phyloP scores from a whole-genome alignment of 106 monocot species.

The Iris macrosiphon region DNA sequence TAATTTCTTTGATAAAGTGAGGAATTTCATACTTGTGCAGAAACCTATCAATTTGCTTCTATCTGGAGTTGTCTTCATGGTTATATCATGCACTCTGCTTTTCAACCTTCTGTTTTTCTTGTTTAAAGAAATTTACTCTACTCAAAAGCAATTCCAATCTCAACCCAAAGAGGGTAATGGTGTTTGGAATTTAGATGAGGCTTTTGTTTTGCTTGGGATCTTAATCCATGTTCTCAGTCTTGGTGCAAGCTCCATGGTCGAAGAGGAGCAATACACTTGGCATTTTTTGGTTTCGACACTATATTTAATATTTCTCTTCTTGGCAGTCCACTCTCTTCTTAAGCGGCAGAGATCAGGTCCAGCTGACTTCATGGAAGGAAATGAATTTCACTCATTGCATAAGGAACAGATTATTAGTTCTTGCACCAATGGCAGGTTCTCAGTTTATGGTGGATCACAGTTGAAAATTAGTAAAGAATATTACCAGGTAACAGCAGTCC shows the following conservation, averaged over 20 bases:
- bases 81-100: slow-evolving; percentile 50
- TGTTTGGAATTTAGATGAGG: slow-evolving; percentile 36
- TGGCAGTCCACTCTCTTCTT: slow-evolving; percentile 18
- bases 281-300: slow-evolving; percentile 78
- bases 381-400: slow-evolving; percentile 8
- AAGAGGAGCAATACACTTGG: slow-evolving; percentile 99
- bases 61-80: slow-evolving; percentile 53
- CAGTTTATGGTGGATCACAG: background rate
- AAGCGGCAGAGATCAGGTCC: slow-evolving; percentile 11
- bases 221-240: slow-evolving; percentile 70
- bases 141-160: slow-evolving; percentile 4
- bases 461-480: slow-evolving; percentile 1
- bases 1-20: background rate
- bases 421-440: background rate
- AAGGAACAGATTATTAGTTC: background rate
- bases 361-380: background rate
- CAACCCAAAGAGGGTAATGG: background rate
- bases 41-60: slow-evolving; percentile 60
- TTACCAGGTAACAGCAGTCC: slow-evolving; percentile 23
- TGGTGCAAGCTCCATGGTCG: slow-evolving; percentile 85
- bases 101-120: slow-evolving; percentile 31
- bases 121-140: slow-evolving; percentile 24
- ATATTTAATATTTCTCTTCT: slow-evolving; percentile 65
- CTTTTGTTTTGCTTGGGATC: slow-evolving; percentile 37
- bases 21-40: slow-evolving; percentile 37